phyloP scores from a whole-genome alignment of 2,329 filamentous ascomycete species.

The Botrytis tulipae region DNA sequence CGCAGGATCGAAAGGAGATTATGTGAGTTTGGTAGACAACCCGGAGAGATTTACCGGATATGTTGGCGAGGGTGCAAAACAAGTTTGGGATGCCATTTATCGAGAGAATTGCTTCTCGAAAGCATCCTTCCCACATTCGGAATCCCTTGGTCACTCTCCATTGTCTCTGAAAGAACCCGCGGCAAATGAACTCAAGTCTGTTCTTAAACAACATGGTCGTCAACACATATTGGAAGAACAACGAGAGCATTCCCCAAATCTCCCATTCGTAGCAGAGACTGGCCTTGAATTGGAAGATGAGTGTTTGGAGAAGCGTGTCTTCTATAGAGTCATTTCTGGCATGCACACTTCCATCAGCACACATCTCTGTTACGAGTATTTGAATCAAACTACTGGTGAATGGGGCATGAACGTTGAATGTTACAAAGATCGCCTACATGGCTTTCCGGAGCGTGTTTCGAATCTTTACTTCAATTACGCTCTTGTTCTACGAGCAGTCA shows the following conservation, averaged over 20 bases:
- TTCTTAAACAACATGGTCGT: constrained; percentile 57
- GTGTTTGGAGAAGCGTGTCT: constrained; percentile 97
- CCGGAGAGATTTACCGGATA: constrained; percentile 97
- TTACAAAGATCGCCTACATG: constrained; percentile 82
- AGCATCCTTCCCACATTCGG: constrained; percentile 60
- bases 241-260: constrained; percentile 52
- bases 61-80: constrained; percentile 75
- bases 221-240: constrained; percentile 62
- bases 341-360: constrained; percentile 98
- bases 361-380: constrained; percentile 92
- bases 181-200: constrained; percentile 59
- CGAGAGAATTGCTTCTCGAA: constrained; percentile 91
- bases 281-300: constrained; percentile 81
- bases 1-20: constrained; percentile 83
- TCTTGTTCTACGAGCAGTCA: constrained; percentile 84
- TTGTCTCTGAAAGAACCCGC: constrained; percentile 43
- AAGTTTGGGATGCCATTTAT: constrained; percentile 97
- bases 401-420: constrained; percentile 91
- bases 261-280: constrained; percentile 59
- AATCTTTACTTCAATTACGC: constrained; percentile 99
- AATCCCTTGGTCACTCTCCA: constrained; percentile 50
- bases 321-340: constrained; percentile 90
- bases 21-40: constrained; percentile 90
- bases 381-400: constrained; percentile 90
- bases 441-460: constrained; percentile 84